A percentile compares a stretch with the other conserved stretches of the same genome.
Conservation (phyloP, 805 yeast genomes). For the Candida ponderosae region DNA sequence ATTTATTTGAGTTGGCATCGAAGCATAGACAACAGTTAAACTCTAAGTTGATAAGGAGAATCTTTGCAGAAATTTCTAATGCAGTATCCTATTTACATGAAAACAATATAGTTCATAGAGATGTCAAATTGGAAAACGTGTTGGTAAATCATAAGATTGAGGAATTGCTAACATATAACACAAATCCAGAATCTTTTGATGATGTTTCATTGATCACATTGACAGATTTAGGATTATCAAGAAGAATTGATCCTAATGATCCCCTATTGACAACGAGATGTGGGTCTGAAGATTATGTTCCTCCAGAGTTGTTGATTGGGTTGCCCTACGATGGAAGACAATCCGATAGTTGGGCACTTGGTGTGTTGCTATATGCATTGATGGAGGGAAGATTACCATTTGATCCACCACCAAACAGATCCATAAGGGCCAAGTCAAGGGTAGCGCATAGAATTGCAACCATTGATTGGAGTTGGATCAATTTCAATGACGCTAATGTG, state of each 20-base stretch:
- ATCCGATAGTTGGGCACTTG: constrained; percentile 92
- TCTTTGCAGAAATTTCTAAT: constrained; percentile 61
- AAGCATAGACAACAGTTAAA: constrained; percentile 32
- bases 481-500: constrained; percentile 29
- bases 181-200: constrained; percentile 4
- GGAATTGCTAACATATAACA: constrained; percentile 16
- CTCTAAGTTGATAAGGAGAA: constrained; percentile 44
- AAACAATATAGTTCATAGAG: constrained; percentile 74
- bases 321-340: constrained; percentile 85
- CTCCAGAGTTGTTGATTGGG: constrained; percentile 91
- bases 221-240: constrained; percentile 87
- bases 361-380: constrained; percentile 80
- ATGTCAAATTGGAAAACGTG: constrained; percentile 82
- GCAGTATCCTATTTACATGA: constrained; percentile 71
- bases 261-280: constrained; percentile 79
- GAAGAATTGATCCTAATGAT: constrained; percentile 49
- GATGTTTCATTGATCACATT: constrained; percentile 42
- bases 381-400: constrained; percentile 87
- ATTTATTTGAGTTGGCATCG: constrained; percentile 43
- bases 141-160: constrained; percentile 36
- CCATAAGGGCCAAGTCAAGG: constrained; percentile 39
- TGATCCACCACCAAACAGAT: constrained; percentile 65
- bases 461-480: constrained; percentile 85
- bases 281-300: constrained; percentile 94
- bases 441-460: constrained; percentile 88